Conservation (phyloP, 2,329 filamentous ascomycete species). For the Bipolaris zeicola region DNA sequence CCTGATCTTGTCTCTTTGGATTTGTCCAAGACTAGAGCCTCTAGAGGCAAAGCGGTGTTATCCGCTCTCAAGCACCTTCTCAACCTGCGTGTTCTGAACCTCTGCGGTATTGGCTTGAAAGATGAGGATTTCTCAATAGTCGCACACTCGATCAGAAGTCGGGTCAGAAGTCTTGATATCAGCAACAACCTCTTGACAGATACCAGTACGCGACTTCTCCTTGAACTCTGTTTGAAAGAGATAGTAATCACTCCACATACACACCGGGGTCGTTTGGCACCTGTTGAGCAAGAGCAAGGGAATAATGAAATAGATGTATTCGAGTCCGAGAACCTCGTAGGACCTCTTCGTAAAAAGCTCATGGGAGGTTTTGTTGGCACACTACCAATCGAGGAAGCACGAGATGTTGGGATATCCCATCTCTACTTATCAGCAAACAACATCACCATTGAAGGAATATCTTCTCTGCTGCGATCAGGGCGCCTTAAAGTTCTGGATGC, state of each 20-base stretch:
- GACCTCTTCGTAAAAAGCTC: slow-evolving; percentile 53
- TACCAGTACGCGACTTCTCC: slow-evolving; percentile 56
- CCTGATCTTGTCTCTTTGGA: slow-evolving; percentile 63
- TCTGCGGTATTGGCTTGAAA: slow-evolving; percentile 59
- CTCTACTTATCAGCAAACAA: slow-evolving; percentile 63
- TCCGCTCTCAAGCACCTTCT: slow-evolving; percentile 53
- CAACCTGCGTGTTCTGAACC: slow-evolving; percentile 62
- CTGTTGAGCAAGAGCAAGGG: slow-evolving; percentile 38
- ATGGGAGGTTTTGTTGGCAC: slow-evolving; percentile 55
- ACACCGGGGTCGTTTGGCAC: slow-evolving; percentile 24
- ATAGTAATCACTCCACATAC: slow-evolving; percentile 13
- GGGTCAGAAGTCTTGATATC: slow-evolving; percentile 62
- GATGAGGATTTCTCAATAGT: slow-evolving; percentile 61
- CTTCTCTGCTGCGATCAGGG: slow-evolving; percentile 57
- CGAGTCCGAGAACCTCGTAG: slow-evolving; percentile 57
- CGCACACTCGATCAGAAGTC: slow-evolving; percentile 57
- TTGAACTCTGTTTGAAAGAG: slow-evolving; percentile 58
- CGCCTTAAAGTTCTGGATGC: slow-evolving; percentile 62
- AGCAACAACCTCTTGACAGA: slow-evolving; percentile 64
- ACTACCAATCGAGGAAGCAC: slow-evolving; percentile 61
- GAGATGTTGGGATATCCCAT: slow-evolving; percentile 63
- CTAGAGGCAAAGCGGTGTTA: slow-evolving; percentile 57
- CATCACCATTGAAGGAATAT: slow-evolving; percentile 62
- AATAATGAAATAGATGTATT: slow-evolving; percentile 41
- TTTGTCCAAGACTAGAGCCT: slow-evolving; percentile 60